phyloP scores from a whole-genome alignment of 2,329 filamentous ascomycete species.

The Phialophora expanda region DNA sequence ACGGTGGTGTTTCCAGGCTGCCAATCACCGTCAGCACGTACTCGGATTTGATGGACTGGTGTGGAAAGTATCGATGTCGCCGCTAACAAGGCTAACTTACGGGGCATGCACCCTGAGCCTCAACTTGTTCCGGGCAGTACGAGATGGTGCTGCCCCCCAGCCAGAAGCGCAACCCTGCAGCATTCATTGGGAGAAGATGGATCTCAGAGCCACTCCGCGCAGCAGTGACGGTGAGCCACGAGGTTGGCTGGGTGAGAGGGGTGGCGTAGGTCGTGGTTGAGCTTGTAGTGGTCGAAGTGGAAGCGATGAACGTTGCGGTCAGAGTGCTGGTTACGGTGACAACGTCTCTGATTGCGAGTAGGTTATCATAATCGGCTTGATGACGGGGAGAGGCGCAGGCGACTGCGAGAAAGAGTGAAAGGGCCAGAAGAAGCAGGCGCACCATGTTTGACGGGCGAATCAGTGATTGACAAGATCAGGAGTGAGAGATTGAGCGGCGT shows the following conservation, averaged over 20 bases:
- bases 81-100: not conserved
- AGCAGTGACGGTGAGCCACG: constrained; percentile 53
- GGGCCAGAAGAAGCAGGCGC: not conserved
- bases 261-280: constrained; percentile 22
- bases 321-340: constrained; percentile 18
- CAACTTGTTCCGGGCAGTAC: constrained; percentile 56
- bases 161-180: constrained; percentile 57
- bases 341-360: constrained; percentile 1
- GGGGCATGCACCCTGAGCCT: constrained; percentile 49
- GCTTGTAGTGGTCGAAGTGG: constrained; percentile 21
- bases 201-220: constrained; percentile 56
- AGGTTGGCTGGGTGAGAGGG: constrained; percentile 31
- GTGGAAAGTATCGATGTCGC: not conserved
- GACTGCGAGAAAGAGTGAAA: constrained; percentile 9
- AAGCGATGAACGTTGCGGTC: constrained; percentile 20
- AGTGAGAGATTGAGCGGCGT: constrained; percentile 1
- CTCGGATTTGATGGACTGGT: not conserved
- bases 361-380: constrained; percentile 4
- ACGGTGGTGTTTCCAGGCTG: constrained; percentile 54
- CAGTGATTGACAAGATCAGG: not conserved
- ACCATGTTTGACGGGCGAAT: constrained; percentile 12
- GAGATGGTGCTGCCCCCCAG: constrained; percentile 54
- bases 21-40: not conserved
- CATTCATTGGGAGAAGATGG: constrained; percentile 55
- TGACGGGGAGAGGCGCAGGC: constrained; percentile 12